Evolutionary conservation across 805 yeast genomes (phyloP), one percentile per base, ranked within the genome.

Genomic region (Ogataea trehalophila): DNA sequence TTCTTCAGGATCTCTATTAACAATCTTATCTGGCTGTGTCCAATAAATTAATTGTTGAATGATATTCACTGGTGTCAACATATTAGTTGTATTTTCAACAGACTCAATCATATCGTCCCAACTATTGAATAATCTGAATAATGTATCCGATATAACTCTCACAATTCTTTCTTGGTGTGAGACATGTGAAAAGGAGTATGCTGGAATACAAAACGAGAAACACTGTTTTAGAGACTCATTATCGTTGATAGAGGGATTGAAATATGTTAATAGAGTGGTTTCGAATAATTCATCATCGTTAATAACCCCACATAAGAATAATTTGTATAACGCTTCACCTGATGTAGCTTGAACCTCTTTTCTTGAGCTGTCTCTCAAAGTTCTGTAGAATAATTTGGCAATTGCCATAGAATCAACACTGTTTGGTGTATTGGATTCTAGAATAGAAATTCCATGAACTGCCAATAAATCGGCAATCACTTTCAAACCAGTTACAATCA

Each of bases 131-230:
- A 86, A 63, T 56, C 94, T 71, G 46, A 71, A 68, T 37, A 87
- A 65, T 3, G 87, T 79, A 65, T 85, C 92, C 4, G 83, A 79
- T 31, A 85, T 81, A 26, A 86, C 75, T 33, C 78, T 67, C 6
- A 82, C 75, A 58, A 90, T 67, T 50, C 82, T 72, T 42, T 73
- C 75, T 62, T 88, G 97, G 61, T 90, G 95, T 16, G 69, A 68
- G 0, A 73, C 70, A 57, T 83, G 90, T 33, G 95, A 85, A 59
- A 81, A 85, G 36, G 94, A 82, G 62, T 87, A 89, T 0, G 87
- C 95, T 0, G 97, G 97, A 16, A 91, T 73, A 62, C 96, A 90
- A 59, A 87, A 91, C 9, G 94, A 80, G 49, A 91, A 76, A 0
- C 87, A 86, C 63, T 91, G 97, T 42, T 82, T 73, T 51, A 91